Evolutionary conservation across 2,329 filamentous ascomycete genomes (phyloP).

Genomic region (Fusarium vanettenii): DNA sequence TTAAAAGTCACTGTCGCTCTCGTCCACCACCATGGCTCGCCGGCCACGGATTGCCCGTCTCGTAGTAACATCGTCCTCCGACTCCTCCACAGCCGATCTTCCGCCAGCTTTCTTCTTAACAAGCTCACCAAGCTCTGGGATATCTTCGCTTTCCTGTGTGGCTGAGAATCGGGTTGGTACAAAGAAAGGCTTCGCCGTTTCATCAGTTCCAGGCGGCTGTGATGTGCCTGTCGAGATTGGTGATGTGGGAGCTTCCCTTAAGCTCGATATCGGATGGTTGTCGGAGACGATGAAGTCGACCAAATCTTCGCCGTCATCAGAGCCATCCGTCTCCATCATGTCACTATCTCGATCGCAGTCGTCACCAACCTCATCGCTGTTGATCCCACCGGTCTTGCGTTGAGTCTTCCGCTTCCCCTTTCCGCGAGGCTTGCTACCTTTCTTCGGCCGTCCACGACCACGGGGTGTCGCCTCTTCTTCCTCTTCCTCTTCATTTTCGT

Average conservation of each 20-base stretch:
- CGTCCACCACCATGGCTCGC: constrained; percentile 45
- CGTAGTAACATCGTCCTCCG: constrained; percentile 30
- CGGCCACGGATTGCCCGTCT: constrained; percentile 39
- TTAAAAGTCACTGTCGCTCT: constrained; percentile 47
- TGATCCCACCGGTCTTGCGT: constrained; percentile 47
- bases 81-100: constrained; percentile 11
- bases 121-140: constrained; percentile 50
- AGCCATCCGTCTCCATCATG: constrained; percentile 58
- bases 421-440: constrained; percentile 26
- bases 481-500: constrained; percentile 36
- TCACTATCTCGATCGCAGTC: constrained; percentile 64
- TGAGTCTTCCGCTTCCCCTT: constrained; percentile 38
- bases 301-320: constrained; percentile 62
- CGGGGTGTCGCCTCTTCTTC: constrained; percentile 27
- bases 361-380: constrained; percentile 62
- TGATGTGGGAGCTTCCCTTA: constrained; percentile 47
- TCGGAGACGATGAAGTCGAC: constrained; percentile 68
- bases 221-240: constrained; percentile 34
- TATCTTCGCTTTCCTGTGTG: constrained; percentile 56
- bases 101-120: constrained; percentile 20
- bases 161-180: constrained; percentile 52
- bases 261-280: constrained; percentile 55
- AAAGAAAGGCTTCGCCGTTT: constrained; percentile 48
- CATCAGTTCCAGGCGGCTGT: constrained; percentile 30
- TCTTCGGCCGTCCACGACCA: constrained; percentile 30